These are phyloP conservation scores for Plasmodium coatneyi DNA, from an alignment of 169 alveolate genomes.

Conservation along the genomic window DNA sequence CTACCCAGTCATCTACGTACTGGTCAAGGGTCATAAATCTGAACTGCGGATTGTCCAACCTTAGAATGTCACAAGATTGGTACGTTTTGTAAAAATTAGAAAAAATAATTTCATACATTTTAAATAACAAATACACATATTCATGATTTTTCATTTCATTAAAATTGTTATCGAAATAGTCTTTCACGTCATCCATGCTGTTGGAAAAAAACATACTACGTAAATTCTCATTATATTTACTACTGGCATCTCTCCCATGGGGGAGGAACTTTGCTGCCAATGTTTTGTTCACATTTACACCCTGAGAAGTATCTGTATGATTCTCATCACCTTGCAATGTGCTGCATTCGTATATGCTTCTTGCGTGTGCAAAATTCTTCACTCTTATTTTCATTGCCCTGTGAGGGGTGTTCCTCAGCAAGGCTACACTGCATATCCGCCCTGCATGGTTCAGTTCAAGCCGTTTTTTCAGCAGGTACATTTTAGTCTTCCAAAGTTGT, in stretches of 20 bases:
- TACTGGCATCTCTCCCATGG: neutral
- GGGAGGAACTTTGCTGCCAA: neutral
- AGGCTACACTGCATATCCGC: neutral
- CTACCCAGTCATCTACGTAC: constrained; percentile 11
- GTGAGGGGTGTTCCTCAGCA: neutral
- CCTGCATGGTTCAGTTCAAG: neutral
- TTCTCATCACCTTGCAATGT: neutral
- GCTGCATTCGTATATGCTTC: constrained; percentile 58
- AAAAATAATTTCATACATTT: constrained; percentile 68
- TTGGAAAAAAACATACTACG: constrained; percentile 3
- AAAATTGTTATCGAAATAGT: constrained; percentile 22
- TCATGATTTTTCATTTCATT: constrained; percentile 64
- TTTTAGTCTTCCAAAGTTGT: neutral
- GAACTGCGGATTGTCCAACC: constrained; percentile 55
- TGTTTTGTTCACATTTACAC: neutral
- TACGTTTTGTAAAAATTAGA: constrained; percentile 25
- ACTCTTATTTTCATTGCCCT: neutral
- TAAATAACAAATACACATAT: constrained; percentile 40
- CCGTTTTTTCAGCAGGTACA: constrained; percentile 2
- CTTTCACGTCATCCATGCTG: constrained; percentile 26
- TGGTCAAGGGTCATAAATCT: constrained; percentile 19
- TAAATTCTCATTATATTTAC: neutral
- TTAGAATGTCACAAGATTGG: constrained; percentile 13
- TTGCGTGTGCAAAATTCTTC: constrained; percentile 20
- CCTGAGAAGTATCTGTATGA: neutral